Percentiles rank a stretch among this genome's conserved stretches.
These are phyloP conservation scores for Talaromyces sp. DNA, from an alignment of 2,329 filamentous ascomycete genomes.

Conservation along the genomic window DNA sequence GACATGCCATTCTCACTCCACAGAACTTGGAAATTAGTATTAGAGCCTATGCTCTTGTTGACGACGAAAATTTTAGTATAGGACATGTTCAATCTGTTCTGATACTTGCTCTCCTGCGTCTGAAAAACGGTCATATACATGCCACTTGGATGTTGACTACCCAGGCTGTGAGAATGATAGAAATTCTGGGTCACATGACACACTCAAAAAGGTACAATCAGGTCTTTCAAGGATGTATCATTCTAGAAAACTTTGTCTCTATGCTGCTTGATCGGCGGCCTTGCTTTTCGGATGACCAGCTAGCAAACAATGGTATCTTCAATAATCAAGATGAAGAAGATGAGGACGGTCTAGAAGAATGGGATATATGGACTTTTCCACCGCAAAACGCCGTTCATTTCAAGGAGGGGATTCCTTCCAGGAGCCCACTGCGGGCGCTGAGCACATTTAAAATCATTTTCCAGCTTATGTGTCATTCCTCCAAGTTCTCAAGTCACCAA, in stretches of 20 bases:
- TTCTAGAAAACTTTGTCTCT: conserved; percentile 4
- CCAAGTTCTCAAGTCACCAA: background rate
- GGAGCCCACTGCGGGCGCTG: background rate
- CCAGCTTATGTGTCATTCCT: background rate
- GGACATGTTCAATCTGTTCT: conserved; percentile 51
- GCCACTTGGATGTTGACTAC: conserved; percentile 55
- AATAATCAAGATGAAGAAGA: background rate
- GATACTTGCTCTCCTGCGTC: conserved; percentile 56
- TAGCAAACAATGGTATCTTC: background rate
- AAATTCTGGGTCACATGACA: background rate
- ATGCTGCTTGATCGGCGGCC: background rate
- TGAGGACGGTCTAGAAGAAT: conserved; percentile 2
- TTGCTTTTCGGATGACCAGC: background rate
- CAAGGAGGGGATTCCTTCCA: background rate
- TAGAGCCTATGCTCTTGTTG: conserved; percentile 12
- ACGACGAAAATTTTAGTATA: conserved; percentile 45
- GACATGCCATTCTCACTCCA: background rate
- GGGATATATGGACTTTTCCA: conserved; percentile 1
- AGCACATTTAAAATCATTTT: conserved; percentile 3
- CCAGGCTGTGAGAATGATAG: conserved; percentile 6
- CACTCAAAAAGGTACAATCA: background rate
- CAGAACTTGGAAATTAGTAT: conserved; percentile 12
- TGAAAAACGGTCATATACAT: conserved; percentile 50
- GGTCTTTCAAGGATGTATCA: conserved; percentile 5
- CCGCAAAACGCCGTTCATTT: background rate